These are phyloP conservation scores for Exophiala aquamarina DNA, from an alignment of 2,329 filamentous ascomycete species.

Conservation along the genomic window DNA sequence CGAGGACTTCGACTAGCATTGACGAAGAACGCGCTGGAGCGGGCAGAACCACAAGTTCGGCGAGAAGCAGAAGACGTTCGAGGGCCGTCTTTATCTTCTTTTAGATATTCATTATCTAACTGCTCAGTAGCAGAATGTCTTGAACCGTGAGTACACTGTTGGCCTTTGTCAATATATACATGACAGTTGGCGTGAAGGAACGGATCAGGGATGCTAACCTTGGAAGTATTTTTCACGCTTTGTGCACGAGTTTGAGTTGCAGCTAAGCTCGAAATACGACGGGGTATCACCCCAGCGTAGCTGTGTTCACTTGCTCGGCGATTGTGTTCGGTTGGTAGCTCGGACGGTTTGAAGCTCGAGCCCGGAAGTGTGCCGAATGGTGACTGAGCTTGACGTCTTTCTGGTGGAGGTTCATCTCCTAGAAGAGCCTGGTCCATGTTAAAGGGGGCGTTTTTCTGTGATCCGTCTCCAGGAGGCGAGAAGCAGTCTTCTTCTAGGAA, in stretches of 20 bases:
- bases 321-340: conserved; percentile 25
- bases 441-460: conserved; percentile 7
- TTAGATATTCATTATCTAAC: background rate
- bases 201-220: too few species aligned
- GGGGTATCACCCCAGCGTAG: conserved; percentile 18
- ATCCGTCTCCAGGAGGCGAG: conserved; percentile 9
- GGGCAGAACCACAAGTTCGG: conserved; percentile 13
- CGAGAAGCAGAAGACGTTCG: conserved; percentile 20
- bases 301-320: conserved; percentile 23
- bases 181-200: too few species aligned
- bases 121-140: too few species aligned
- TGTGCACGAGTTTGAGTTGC: conserved; percentile 10
- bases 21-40: conserved; percentile 26
- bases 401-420: conserved; percentile 10
- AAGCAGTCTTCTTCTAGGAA: conserved; percentile 26
- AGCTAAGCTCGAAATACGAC: conserved; percentile 20
- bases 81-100: conserved; percentile 15
- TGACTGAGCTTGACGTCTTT: conserved; percentile 24
- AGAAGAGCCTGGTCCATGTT: conserved; percentile 21
- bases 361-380: conserved; percentile 28
- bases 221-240: too few species aligned
- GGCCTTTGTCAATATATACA: too few species aligned
- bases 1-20: conserved; percentile 26
- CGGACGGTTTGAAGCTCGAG: conserved; percentile 24
- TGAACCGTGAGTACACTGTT: too few species aligned